Evolutionary conservation across 23 red algal genomes (phyloP), one percentile per base, ranked within the genome.

Genomic region (Gracilariopsis chorda): DNA sequence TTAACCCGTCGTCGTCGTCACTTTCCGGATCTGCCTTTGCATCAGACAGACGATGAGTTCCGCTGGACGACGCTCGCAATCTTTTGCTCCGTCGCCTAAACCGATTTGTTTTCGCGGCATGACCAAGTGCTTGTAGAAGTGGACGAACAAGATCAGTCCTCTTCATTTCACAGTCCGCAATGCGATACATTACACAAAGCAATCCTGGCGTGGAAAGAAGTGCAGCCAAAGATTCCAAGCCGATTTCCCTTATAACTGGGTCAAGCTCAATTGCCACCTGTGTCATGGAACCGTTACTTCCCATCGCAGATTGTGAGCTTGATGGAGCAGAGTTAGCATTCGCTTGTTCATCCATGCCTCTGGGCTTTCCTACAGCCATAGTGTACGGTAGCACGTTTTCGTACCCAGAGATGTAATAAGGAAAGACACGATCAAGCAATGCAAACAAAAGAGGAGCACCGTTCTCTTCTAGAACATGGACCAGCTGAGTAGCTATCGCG

Each of bases 221-320:
- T 30, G 85, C 61, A 3, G 62, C 82, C 2, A 98, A 71, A 47
- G 91, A 56, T 85, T 93, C 90, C 25, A 98, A 49, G 24, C 68
- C 90, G 4, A 98, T 86, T 61, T 98, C 95, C 39, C 90, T 64
- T 13, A 77, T 86, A 28, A 98, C 57, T 8, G 95, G 70, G 49
- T 92, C 92, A 59, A 91, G 45, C 37, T 79, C 75, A 7, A 75
- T 37, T 10, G 67, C 53, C 27, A 9, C 58, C 28, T 30, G 51
- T 27, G 64, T 3, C 20, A 77, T 19, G 10, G 70, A 25, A 41
- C 49, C 51, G 4, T 17, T 80, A 36, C 73, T 43, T 55, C 52
- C 73, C 21, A 6, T 48, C 61, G 59, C 37, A 10, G 72, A 80
- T 27, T 56, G 45, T 25, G 73, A 78, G 3, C 35, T 33, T 70